Evolutionary conservation across 1,139 yeast species (phyloP).

Genomic region (Saccharomyces hybrid): DNA sequence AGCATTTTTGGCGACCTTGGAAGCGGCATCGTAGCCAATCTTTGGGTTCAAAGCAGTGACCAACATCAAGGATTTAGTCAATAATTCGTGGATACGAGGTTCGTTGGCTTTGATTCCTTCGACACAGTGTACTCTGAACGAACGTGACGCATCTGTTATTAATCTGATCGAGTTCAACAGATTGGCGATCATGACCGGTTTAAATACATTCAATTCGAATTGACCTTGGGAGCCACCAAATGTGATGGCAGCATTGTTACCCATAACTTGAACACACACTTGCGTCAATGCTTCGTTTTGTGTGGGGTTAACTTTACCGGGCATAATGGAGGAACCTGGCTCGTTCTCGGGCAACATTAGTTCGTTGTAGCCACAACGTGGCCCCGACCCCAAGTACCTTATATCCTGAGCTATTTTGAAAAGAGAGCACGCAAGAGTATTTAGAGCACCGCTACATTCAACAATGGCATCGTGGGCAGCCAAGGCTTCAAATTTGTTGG

Average conservation of each 20-base stretch:
- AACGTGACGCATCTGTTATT: constrained; percentile 78
- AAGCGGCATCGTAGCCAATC: constrained; percentile 95
- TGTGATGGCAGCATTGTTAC: constrained; percentile 91
- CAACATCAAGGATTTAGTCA: constrained; percentile 93
- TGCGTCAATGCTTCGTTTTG: constrained; percentile 98
- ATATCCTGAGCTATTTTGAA: constrained; percentile 97
- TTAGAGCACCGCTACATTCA: constrained; percentile 94
- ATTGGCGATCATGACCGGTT: constrained; percentile 91
- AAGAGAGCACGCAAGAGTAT: constrained; percentile 87
- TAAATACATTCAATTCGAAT: constrained; percentile 95
- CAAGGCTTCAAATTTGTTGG: constrained; percentile 96
- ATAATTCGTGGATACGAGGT: constrained; percentile 74
- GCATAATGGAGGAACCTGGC: constrained; percentile 99
- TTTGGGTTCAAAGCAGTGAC: constrained; percentile 98
- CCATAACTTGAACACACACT: constrained; percentile 96
- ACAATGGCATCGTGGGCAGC: constrained; percentile 99
- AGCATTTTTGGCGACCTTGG: constrained; percentile 96
- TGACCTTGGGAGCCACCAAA: constrained; percentile 98
- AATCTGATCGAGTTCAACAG: constrained; percentile 79
- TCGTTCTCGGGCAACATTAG: constrained; percentile 93
- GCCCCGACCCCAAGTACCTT: constrained; percentile 96
- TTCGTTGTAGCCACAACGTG: constrained; percentile 98
- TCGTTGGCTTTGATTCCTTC: constrained; percentile 88
- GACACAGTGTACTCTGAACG: constrained; percentile 91
- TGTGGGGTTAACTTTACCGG: constrained; percentile 98